phyloP scores from a whole-genome alignment of 2,329 filamentous ascomycete genomes.

The Raffaelea deltoideospora region DNA sequence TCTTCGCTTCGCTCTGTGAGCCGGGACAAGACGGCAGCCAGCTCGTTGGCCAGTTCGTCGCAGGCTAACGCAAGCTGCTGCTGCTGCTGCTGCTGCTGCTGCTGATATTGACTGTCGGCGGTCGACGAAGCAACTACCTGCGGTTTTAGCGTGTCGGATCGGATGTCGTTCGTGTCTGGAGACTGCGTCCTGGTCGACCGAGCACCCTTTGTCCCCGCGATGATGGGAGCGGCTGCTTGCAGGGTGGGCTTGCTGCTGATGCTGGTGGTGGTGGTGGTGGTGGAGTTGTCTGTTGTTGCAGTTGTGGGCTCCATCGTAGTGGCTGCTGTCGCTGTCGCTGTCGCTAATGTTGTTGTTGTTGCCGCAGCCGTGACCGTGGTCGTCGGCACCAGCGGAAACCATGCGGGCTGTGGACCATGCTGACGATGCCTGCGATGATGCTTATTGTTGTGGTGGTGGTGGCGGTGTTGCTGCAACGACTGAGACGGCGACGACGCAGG shows the following conservation, averaged over 20 bases:
- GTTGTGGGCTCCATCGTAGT: background rate
- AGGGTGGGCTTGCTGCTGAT: background rate
- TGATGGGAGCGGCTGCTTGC: background rate
- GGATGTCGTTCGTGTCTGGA: too few relatives aligned
- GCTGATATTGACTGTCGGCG: too few relatives aligned
- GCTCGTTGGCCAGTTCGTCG: slow-evolving; percentile 31
- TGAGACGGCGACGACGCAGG: slow-evolving; percentile 1
- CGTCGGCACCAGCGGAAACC: too few relatives aligned
- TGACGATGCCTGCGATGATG: too few relatives aligned
- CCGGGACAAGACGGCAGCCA: slow-evolving; percentile 33
- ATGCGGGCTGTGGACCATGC: too few relatives aligned
- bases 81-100: too few relatives aligned
- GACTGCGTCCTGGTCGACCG: too few relatives aligned
- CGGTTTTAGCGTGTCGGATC: too few relatives aligned
- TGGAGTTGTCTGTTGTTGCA: background rate
- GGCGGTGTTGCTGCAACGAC: background rate
- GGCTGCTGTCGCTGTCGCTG: background rate
- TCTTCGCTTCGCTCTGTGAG: slow-evolving; percentile 43
- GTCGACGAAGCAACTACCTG: too few relatives aligned
- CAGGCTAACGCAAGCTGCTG: slow-evolving; percentile 17
- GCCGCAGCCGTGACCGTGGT: too few relatives aligned
- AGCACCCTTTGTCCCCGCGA: background rate
- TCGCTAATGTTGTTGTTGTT: background rate
- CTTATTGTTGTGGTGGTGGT: background rate
- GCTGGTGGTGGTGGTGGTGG: slow-evolving; percentile 6